phyloP scores from a whole-genome alignment of 805 yeast genomes.

The Candida montana region DNA sequence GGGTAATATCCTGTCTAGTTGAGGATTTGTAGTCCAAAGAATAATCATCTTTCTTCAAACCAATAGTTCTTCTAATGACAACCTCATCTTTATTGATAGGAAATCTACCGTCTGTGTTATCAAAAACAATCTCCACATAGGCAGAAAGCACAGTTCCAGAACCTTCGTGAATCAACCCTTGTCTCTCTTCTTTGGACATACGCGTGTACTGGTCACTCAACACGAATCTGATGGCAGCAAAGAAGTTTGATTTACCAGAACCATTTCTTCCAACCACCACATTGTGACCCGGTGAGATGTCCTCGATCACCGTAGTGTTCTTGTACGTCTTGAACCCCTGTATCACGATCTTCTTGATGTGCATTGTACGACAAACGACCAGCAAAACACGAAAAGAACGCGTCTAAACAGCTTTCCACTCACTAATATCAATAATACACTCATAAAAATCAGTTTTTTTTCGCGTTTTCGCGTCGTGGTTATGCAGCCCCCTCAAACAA shows the following conservation, averaged over 20 bases:
- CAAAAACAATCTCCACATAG: constrained; percentile 84
- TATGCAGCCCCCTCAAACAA: no score
- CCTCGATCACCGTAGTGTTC: constrained; percentile 71
- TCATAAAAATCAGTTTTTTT: no score
- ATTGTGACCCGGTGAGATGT: constrained; percentile 75
- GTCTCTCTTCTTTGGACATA: constrained; percentile 79
- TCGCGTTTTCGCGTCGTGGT: neutral
- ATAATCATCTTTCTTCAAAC: constrained; percentile 89
- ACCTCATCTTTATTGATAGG: constrained; percentile 55
- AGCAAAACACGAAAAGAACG: neutral
- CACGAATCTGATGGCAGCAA: constrained; percentile 91
- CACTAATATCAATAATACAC: no score
- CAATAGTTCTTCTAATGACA: constrained; percentile 79
- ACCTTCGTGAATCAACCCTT: constrained; percentile 84
- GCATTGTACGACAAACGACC: constrained; percentile 25
- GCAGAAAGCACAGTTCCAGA: constrained; percentile 89
- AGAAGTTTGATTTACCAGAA: constrained; percentile 94
- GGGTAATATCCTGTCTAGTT: constrained; percentile 74
- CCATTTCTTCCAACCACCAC: constrained; percentile 91
- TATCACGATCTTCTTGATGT: constrained; percentile 53
- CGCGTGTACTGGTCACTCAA: constrained; percentile 85
- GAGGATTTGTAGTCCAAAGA: constrained; percentile 76
- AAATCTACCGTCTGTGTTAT: constrained; percentile 71
- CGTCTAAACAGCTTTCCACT: no score
- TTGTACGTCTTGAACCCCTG: constrained; percentile 94